Conservation (phyloP, 768 basidiomycete genomes). For the Floccularia luteovirens region DNA sequence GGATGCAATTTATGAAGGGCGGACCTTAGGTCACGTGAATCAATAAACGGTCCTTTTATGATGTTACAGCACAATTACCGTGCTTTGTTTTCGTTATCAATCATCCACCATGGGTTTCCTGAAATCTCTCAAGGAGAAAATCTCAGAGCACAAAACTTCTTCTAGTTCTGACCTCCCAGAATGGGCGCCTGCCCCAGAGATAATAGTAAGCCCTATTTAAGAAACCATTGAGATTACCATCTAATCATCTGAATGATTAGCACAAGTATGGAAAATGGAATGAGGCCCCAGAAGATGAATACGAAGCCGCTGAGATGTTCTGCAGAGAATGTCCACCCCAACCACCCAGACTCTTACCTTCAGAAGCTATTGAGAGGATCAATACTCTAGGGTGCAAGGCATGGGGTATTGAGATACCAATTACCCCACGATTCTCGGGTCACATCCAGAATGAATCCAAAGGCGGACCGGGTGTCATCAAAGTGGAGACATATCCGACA, state of each 20-base stretch:
- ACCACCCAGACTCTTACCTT: conserved; percentile 39
- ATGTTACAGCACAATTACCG: too few relatives aligned
- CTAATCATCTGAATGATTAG: conserved; percentile 11
- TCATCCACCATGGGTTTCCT: conserved; percentile 3
- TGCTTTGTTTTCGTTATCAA: too few relatives aligned
- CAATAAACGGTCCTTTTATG: too few relatives aligned
- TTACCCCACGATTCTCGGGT: conserved; percentile 35
- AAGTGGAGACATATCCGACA: conserved; percentile 27
- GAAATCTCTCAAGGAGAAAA: conserved; percentile 1
- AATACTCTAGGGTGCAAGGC: conserved; percentile 33
- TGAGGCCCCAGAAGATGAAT: conserved; percentile 55
- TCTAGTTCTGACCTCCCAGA: conserved; percentile 28
- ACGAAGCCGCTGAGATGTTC: conserved; percentile 40
- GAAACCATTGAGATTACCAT: background rate
- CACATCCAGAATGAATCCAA: conserved; percentile 29
- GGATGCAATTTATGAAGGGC: conserved; percentile 52
- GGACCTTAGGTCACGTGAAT: too few relatives aligned
- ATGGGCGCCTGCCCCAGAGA: conserved; percentile 57
- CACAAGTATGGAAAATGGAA: conserved; percentile 39
- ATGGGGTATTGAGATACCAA: conserved; percentile 44
- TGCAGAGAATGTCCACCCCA: conserved; percentile 32
- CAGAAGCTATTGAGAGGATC: conserved; percentile 46
- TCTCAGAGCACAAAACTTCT: background rate
- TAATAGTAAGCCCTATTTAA: conserved; percentile 19
- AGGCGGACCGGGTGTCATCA: conserved; percentile 22